Evolutionary conservation across 2,329 filamentous ascomycete genomes (phyloP).

Genomic region (Tolypocladium nubicola): DNA sequence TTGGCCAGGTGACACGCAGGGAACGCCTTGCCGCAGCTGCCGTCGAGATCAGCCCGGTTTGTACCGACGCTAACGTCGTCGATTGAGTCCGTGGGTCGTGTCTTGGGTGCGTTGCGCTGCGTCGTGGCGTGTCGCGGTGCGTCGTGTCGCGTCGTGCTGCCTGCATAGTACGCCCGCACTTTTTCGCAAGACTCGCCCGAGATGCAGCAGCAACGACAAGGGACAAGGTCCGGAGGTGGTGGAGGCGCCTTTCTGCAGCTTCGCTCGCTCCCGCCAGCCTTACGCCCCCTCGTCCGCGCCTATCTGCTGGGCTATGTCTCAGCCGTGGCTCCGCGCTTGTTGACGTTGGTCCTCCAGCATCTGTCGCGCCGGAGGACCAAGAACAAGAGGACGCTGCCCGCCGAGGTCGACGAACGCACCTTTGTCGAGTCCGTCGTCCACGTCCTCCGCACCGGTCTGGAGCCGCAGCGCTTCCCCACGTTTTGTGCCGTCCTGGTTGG

Average conservation of each 20-base stretch:
- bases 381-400: constrained; percentile 14
- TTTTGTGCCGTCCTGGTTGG: constrained; percentile 53
- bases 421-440: constrained; percentile 21
- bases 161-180: neutral
- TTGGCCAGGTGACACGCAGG: neutral
- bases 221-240: neutral
- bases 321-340: constrained; percentile 43
- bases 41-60: neutral
- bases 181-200: neutral
- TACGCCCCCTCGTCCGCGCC: constrained; percentile 47
- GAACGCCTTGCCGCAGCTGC: neutral
- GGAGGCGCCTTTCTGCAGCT: constrained; percentile 8
- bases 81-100: neutral
- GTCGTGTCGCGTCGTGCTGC: neutral
- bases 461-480: constrained; percentile 46
- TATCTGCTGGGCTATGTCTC: constrained; percentile 52
- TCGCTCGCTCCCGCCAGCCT: constrained; percentile 31
- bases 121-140: neutral
- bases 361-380: constrained; percentile 26
- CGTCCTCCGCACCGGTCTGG: constrained; percentile 41
- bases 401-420: constrained; percentile 16
- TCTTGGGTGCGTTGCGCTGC: neutral
- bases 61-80: neutral
- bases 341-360: constrained; percentile 43
- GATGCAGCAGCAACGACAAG: neutral